A percentile compares a stretch with the other conserved stretches of the same genome.
These are phyloP conservation scores for Neonectria coccinea DNA, from an alignment of 2,329 filamentous ascomycete genomes.

Conservation along the genomic window DNA sequence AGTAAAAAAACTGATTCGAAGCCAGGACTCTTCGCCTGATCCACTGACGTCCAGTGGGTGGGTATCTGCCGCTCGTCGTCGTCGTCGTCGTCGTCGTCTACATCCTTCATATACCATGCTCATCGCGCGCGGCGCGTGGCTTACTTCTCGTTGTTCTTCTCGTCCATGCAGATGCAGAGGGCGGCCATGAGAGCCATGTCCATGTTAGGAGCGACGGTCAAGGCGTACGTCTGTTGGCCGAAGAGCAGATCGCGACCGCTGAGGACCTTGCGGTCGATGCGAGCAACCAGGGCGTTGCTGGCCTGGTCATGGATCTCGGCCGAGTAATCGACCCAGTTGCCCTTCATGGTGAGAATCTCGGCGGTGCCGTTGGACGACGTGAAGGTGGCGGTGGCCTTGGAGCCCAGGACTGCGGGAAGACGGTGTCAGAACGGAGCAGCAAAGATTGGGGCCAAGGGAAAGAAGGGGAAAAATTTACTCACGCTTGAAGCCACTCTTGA, in stretches of 20 bases:
- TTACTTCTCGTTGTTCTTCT: slow-evolving; percentile 62
- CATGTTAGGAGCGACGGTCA: slow-evolving; percentile 72
- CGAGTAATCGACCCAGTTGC: slow-evolving; percentile 68
- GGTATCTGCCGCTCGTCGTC: slow-evolving; percentile 13
- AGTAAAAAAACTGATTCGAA: background rate
- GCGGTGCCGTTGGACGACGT: slow-evolving; percentile 58
- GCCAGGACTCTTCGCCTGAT: background rate
- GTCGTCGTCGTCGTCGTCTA: slow-evolving; percentile 5
- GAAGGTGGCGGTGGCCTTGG: slow-evolving; percentile 69
- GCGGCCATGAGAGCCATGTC: slow-evolving; percentile 75
- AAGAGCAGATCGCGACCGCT: slow-evolving; percentile 68
- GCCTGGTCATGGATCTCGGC: slow-evolving; percentile 69
- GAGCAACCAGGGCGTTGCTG: slow-evolving; percentile 64
- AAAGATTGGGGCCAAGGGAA: background rate
- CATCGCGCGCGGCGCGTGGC: background rate
- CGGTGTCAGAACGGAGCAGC: slow-evolving; percentile 7
- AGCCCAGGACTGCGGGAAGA: slow-evolving; percentile 58
- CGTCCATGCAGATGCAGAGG: slow-evolving; percentile 76
- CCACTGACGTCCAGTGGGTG: slow-evolving; percentile 1
- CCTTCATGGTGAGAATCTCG: slow-evolving; percentile 67
- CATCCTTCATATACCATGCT: background rate
- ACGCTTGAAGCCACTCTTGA: slow-evolving; percentile 67
- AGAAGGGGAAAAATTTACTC: slow-evolving; percentile 45
- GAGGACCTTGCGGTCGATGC: slow-evolving; percentile 69
- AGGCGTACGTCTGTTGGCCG: slow-evolving; percentile 73